A percentile compares a stretch with the other conserved stretches of the same genome.
Evolutionary conservation across 352 stramenopile genomes (phyloP).

Genomic region (Pythium dissimile): DNA sequence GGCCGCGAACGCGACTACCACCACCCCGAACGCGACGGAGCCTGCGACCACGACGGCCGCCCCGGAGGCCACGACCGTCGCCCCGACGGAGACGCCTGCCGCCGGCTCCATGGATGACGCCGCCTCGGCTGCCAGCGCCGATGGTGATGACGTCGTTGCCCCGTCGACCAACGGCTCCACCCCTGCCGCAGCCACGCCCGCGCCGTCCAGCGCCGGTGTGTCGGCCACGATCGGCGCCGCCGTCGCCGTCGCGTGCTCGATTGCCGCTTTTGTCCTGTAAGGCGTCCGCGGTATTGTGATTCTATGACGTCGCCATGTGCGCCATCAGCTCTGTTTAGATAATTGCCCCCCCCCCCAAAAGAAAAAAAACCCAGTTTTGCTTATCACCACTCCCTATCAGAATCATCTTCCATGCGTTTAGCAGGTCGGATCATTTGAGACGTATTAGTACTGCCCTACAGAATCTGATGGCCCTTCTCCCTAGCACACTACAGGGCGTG

Average conservation of each 20-base stretch:
- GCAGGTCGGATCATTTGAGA: too few species aligned
- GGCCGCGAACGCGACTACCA: conserved; percentile 1
- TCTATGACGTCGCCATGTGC: background rate
- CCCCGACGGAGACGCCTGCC: background rate
- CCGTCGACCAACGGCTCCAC: background rate
- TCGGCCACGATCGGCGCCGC: conserved; percentile 17
- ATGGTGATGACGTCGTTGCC: background rate
- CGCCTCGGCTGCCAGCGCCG: background rate
- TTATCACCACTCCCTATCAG: background rate
- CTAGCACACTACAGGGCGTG: too few species aligned
- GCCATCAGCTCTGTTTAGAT: conserved; percentile 3
- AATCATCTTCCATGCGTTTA: too few species aligned
- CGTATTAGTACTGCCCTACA: too few species aligned
- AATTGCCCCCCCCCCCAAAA: background rate
- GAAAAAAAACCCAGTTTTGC: background rate
- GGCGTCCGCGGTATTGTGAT: background rate
- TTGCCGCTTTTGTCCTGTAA: conserved; percentile 22
- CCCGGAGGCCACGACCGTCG: background rate
- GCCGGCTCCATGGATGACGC: too few species aligned
- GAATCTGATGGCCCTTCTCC: too few species aligned
- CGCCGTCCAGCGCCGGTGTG: conserved; percentile 13
- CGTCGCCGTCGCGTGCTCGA: conserved; percentile 19
- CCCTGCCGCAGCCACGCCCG: background rate
- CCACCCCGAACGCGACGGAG: background rate
- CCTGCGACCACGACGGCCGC: background rate